Evolutionary conservation across 2,329 filamentous ascomycete genomes (phyloP).

Genomic region (Emericellopsis atlantica): DNA sequence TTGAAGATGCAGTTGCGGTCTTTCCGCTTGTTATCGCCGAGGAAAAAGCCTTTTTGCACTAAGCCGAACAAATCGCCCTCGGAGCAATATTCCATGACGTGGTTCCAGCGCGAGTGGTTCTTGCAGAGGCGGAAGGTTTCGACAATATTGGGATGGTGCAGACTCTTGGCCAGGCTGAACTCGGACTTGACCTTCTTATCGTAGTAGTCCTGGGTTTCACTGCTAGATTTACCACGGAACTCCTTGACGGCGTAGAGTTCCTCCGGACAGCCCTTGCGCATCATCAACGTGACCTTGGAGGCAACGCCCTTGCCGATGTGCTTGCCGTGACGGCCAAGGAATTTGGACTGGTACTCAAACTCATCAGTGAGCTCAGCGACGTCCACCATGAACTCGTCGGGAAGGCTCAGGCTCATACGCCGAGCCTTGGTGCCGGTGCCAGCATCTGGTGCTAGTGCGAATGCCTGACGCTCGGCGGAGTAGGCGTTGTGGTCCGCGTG

Average conservation of each 20-base stretch:
- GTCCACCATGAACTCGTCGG: slow-evolving; percentile 63
- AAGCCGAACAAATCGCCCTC: slow-evolving; percentile 70
- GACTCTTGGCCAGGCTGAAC: slow-evolving; percentile 74
- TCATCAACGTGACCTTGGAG: slow-evolving; percentile 72
- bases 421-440: slow-evolving; percentile 68
- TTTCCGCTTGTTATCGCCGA: slow-evolving; percentile 45
- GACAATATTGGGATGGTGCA: slow-evolving; percentile 80
- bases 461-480: slow-evolving; percentile 33
- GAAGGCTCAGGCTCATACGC: slow-evolving; percentile 61
- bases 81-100: slow-evolving; percentile 86
- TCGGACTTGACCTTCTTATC: slow-evolving; percentile 86
- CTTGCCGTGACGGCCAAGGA: slow-evolving; percentile 61
- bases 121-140: slow-evolving; percentile 66
- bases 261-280: slow-evolving; percentile 48
- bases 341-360: slow-evolving; percentile 57
- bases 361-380: slow-evolving; percentile 56
- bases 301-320: slow-evolving; percentile 72
- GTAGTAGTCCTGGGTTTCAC: slow-evolving; percentile 63
- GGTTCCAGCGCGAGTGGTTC: slow-evolving; percentile 67
- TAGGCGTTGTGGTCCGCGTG: slow-evolving; percentile 13
- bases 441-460: slow-evolving; percentile 50
- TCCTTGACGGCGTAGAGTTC: slow-evolving; percentile 80
- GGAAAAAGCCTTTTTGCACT: slow-evolving; percentile 59
- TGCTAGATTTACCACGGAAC: slow-evolving; percentile 59
- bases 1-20: slow-evolving; percentile 82